Conservation (phyloP, 208 protist genomes). For the Trypanosoma scelopori region DNA sequence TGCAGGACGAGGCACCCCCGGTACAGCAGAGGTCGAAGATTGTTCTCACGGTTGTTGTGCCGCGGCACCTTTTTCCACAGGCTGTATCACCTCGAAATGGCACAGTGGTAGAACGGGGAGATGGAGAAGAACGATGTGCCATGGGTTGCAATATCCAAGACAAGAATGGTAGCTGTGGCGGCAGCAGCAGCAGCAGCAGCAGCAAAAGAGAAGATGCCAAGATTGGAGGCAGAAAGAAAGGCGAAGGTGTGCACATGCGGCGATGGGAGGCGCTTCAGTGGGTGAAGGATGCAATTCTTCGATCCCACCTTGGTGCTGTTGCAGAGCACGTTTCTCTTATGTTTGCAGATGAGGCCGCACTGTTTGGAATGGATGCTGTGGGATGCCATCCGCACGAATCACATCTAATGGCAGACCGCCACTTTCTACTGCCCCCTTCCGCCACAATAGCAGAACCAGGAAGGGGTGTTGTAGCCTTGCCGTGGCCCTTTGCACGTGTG, state of each 20-base stretch:
- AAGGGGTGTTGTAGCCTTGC: conserved; percentile 15
- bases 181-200: background rate
- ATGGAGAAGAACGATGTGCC: background rate
- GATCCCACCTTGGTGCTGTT: conserved; percentile 61
- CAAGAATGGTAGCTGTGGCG: background rate
- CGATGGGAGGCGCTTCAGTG: conserved; percentile 39
- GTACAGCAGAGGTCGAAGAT: conserved; percentile 21
- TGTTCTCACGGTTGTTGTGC: conserved; percentile 76
- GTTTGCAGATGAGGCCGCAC: conserved; percentile 75
- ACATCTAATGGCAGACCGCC: conserved; percentile 28
- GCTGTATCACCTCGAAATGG: background rate
- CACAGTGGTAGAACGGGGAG: background rate
- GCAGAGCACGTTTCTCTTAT: conserved; percentile 44
- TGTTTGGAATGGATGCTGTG: conserved; percentile 53
- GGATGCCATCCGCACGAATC: conserved; percentile 24
- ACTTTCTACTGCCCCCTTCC: conserved; percentile 43
- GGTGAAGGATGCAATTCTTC: conserved; percentile 64
- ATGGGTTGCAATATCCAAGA: too few species aligned
- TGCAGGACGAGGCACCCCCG: conserved; percentile 13
- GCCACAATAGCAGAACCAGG: background rate
- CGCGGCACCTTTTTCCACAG: conserved; percentile 67
- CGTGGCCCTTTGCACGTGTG: conserved; percentile 41
- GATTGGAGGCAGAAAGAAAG: background rate
- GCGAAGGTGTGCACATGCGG: background rate
- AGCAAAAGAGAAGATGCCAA: background rate